These are phyloP conservation scores for Tuber umbilicatum DNA, from an alignment of 495 filamentous ascomycete species.

Conservation along the genomic window DNA sequence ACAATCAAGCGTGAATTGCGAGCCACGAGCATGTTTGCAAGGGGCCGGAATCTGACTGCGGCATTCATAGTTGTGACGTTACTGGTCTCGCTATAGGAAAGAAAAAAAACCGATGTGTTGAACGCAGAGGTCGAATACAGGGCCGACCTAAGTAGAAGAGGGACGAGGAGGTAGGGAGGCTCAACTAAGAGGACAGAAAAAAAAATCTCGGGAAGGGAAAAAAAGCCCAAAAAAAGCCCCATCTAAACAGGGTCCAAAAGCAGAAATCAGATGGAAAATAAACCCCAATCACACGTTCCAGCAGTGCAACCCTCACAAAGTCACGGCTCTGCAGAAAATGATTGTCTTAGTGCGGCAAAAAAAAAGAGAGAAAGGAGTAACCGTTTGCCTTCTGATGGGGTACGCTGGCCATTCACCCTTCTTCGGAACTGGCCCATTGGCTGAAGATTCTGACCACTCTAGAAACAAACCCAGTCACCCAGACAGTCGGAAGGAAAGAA, in stretches of 20 bases:
- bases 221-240: background rate
- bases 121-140: background rate
- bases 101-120: background rate
- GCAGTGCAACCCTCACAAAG: background rate
- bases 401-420: background rate
- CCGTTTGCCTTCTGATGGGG: background rate
- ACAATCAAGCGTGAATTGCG: conserved; percentile 30
- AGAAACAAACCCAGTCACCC: background rate
- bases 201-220: background rate
- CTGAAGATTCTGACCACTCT: background rate
- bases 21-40: conserved; percentile 10
- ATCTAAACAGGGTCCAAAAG: background rate
- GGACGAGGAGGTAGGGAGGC: background rate
- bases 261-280: background rate
- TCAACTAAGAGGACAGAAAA: background rate
- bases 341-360: background rate
- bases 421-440: background rate
- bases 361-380: background rate
- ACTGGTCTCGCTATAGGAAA: background rate
- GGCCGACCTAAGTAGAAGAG: background rate
- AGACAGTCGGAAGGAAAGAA: background rate
- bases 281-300: background rate
- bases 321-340: background rate
- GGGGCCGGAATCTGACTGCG: background rate
- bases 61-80: background rate